Percentiles rank a stretch among this genome's conserved stretches.
phyloP scores from a whole-genome alignment of 129 eudicot genomes.

The Tagetes erecta region DNA sequence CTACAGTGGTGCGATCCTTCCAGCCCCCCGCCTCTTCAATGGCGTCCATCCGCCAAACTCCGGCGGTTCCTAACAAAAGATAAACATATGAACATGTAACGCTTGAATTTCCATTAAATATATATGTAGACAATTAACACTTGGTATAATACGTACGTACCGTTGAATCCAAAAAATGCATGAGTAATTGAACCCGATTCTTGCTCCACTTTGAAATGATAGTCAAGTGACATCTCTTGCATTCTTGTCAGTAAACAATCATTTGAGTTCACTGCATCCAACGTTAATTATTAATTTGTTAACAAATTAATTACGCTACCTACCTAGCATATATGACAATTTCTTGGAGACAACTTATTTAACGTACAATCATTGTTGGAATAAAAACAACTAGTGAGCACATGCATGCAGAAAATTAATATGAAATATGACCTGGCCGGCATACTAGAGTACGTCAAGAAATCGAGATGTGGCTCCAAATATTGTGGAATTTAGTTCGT shows the following conservation, averaged over 20 bases:
- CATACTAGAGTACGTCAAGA: not conserved
- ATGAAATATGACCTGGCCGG: not conserved
- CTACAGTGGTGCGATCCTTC: conserved; percentile 15
- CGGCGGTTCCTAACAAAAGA: not conserved
- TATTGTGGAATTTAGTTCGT: not conserved
- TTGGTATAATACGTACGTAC: not conserved
- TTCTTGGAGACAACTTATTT: too few relatives aligned
- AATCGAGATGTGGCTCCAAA: not conserved
- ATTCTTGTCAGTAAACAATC: conserved; percentile 17
- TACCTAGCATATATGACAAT: too few relatives aligned
- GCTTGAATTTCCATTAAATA: too few relatives aligned
- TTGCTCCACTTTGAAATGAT: conserved; percentile 8
- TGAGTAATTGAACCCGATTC: conserved; percentile 6
- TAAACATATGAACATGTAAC: not conserved
- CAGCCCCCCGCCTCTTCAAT: conserved; percentile 5
- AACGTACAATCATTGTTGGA: not conserved
- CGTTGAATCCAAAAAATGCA: conserved; percentile 13
- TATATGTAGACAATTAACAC: too few relatives aligned
- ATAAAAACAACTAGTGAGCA: too few relatives aligned
- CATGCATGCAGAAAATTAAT: too few relatives aligned
- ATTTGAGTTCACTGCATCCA: not conserved
- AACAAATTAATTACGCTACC: too few relatives aligned
- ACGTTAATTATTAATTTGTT: too few relatives aligned
- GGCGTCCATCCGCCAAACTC: conserved; percentile 13
- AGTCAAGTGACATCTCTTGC: conserved; percentile 9